A percentile compares a stretch with the other conserved stretches of the same genome.
Evolutionary conservation across 148 eudicot genomes (phyloP).

Genomic region (Heliamphora exappendiculata): DNA sequence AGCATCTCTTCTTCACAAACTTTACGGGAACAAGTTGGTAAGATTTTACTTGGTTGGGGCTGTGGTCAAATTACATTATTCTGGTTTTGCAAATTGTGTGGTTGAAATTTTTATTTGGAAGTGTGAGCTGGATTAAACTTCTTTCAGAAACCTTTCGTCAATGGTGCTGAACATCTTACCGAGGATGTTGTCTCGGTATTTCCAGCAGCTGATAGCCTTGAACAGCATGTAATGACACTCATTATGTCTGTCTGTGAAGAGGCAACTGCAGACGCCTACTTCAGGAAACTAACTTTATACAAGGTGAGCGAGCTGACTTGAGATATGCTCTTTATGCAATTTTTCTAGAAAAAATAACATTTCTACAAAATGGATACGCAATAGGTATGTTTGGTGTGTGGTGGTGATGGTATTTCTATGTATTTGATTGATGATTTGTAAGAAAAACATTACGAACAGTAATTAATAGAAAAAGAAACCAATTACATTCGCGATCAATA

Average conservation of each 20-base stretch:
- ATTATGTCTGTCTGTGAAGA: constrained; percentile 70
- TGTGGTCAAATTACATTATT: not conserved
- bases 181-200: constrained; percentile 93
- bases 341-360: not conserved
- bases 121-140: constrained; percentile 14
- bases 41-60: constrained; percentile 16
- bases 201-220: constrained; percentile 95
- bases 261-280: constrained; percentile 62
- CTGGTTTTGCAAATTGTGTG: not conserved
- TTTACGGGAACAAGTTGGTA: constrained; percentile 90
- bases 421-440: too few relatives aligned
- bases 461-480: too few relatives aligned
- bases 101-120: constrained; percentile 6
- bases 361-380: not conserved
- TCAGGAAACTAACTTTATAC: constrained; percentile 62
- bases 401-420: too few relatives aligned
- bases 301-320: constrained; percentile 46
- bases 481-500: too few relatives aligned
- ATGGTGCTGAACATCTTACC: constrained; percentile 84
- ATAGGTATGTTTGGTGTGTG: not conserved
- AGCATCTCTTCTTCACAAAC: constrained; percentile 86
- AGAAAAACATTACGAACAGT: too few relatives aligned
- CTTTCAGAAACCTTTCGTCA: constrained; percentile 84
- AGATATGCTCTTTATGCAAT: not conserved
- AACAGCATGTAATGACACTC: constrained; percentile 56